Evolutionary conservation across 2,329 filamentous ascomycete genomes (phyloP), one percentile per base, ranked within the genome.

Genomic region (Xylaria sp.): DNA sequence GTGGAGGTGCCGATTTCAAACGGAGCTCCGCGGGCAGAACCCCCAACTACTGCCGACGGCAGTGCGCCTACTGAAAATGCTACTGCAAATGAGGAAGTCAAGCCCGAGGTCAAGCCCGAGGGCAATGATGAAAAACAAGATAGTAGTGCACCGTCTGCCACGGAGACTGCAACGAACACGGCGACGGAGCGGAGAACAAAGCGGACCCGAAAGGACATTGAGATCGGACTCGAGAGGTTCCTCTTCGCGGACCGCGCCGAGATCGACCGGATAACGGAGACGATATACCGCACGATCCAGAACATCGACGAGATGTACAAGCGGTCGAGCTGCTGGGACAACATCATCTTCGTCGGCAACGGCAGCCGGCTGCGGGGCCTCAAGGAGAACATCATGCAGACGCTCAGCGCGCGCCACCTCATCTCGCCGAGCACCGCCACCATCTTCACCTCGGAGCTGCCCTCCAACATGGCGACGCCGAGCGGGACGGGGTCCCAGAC

Each of bases 391-490:
- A 86, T 99, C 44, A 72, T 97, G 37, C 83, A 89, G 64, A 92
- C 87, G 0, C 83, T 99, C 34, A 84, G 84, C 37, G 83, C 87
- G 44, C 92, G 92, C 61, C 94, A 96, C 71, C 83, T 97, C 49
- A 87, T 99, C 62, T 96, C 92, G 1, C 94, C 94, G 0, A 92
- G 89, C 22, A 93, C 91, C 1, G 92, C 91, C 46, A 97, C 92
- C 39, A 97, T 97, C 67, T 97, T 97, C 79, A 96, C 92, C 34
- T 96, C 92, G 19, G 94, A 99, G 73, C 86, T 97, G 37, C 94
- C 94, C 7, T 97, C 92, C 7, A 93, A 94, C 74, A 84, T 97
- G 69, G 92, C 90, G 24, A 97, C 94, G 0, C 94, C 94, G 1
- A 83, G 89, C 9, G 92, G 91, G 18, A 97, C 93, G 1, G 93